phyloP scores from a whole-genome alignment of 2,329 filamentous ascomycete species.

The Incumbomyces delicatus region DNA sequence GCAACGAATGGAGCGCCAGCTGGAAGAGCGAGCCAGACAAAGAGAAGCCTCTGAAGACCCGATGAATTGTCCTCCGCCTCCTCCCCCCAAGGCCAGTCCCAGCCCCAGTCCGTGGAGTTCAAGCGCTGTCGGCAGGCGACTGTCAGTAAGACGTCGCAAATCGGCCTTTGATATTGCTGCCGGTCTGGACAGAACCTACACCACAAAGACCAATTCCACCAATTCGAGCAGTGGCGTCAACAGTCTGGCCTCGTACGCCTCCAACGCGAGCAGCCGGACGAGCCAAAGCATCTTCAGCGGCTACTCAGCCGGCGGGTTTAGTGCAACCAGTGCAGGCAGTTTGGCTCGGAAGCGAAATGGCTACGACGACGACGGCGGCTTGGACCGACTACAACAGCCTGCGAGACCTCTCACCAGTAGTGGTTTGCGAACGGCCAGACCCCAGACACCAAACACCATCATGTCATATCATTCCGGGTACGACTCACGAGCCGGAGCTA shows the following conservation, averaged over 20 bases:
- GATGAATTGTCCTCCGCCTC: slow-evolving; percentile 46
- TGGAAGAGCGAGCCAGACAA: slow-evolving; percentile 52
- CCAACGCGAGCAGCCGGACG: slow-evolving; percentile 65
- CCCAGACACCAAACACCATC: slow-evolving; percentile 55
- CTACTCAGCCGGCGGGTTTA: slow-evolving; percentile 78
- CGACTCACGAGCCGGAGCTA: slow-evolving; percentile 48
- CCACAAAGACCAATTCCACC: slow-evolving; percentile 77
- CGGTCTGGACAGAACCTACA: slow-evolving; percentile 67
- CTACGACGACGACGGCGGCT: slow-evolving; percentile 18
- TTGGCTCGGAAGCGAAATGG: slow-evolving; percentile 58
- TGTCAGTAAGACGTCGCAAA: slow-evolving; percentile 31
- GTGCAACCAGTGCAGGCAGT: slow-evolving; percentile 90
- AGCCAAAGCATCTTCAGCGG: slow-evolving; percentile 89
- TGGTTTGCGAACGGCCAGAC: slow-evolving; percentile 32
- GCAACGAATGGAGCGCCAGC: slow-evolving; percentile 77
- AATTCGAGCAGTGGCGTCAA: slow-evolving; percentile 64
- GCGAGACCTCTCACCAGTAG: slow-evolving; percentile 38
- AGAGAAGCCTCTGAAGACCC: slow-evolving; percentile 37
- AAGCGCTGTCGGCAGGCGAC: slow-evolving; percentile 29
- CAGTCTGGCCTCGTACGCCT: slow-evolving; percentile 55
- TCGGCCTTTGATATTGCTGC: slow-evolving; percentile 65
- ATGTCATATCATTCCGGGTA: slow-evolving; percentile 90
- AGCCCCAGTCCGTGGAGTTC: slow-evolving; percentile 32
- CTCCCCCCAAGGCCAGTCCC: slow-evolving; percentile 44
- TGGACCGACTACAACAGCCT: slow-evolving; percentile 9